These are phyloP conservation scores for Lignosus rhinocerotis DNA, from an alignment of 1,284 basidiomycete species.

Conservation along the genomic window DNA sequence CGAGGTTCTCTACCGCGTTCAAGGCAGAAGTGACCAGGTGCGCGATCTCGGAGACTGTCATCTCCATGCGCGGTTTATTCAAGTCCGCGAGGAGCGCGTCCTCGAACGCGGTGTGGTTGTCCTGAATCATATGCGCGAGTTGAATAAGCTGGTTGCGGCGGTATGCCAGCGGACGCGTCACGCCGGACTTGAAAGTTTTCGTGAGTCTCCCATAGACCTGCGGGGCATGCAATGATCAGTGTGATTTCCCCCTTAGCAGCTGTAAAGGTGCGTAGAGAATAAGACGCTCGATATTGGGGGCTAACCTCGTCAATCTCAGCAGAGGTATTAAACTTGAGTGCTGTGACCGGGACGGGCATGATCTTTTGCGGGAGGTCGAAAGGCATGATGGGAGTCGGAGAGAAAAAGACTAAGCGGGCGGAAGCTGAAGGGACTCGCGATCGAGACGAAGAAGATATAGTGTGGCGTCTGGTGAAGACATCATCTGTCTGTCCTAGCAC, in stretches of 20 bases:
- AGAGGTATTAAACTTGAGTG: conserved; percentile 3
- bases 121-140: conserved; percentile 60
- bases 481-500: neutral
- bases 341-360: conserved; percentile 1
- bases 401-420: neutral
- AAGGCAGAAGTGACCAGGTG: conserved; percentile 45
- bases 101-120: conserved; percentile 52
- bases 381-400: neutral
- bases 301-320: conserved; percentile 14
- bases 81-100: conserved; percentile 55
- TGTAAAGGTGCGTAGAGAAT: too few species aligned
- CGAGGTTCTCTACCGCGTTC: conserved; percentile 48
- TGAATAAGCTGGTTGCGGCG: conserved; percentile 65
- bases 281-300: too few species aligned
- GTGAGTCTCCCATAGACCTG: conserved; percentile 49
- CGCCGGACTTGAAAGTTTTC: conserved; percentile 50
- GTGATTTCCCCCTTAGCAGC: too few species aligned
- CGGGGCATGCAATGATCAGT: neutral
- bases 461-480: neutral
- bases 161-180: conserved; percentile 53
- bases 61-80: conserved; percentile 50
- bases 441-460: neutral
- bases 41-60: conserved; percentile 39
- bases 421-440: neutral
- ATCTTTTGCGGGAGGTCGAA: neutral